Evolutionary conservation across 2,329 filamentous ascomycete genomes (phyloP).

Genomic region (Didymella segeticola): DNA sequence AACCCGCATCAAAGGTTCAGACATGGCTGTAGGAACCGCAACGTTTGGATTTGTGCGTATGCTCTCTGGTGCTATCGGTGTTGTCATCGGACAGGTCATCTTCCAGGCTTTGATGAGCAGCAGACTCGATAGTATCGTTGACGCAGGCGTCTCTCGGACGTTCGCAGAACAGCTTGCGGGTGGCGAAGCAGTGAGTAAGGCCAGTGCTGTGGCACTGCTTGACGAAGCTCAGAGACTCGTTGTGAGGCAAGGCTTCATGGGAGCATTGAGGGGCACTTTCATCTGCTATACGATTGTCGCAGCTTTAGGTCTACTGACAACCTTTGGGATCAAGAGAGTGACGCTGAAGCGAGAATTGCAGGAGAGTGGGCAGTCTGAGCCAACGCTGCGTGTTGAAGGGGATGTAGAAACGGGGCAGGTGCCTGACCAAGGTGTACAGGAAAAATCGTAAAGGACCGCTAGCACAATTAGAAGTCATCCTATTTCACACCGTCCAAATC

Average conservation of each 20-base stretch:
- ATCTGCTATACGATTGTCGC: slow-evolving; percentile 58
- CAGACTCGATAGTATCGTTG: slow-evolving; percentile 39
- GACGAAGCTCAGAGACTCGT: slow-evolving; percentile 41
- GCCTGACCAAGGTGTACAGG: no score
- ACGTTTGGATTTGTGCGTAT: slow-evolving; percentile 58
- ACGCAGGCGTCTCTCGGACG: slow-evolving; percentile 24
- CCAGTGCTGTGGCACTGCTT: slow-evolving; percentile 29
- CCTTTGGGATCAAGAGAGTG: slow-evolving; percentile 44
- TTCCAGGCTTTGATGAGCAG: slow-evolving; percentile 64
- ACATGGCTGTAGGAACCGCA: slow-evolving; percentile 60
- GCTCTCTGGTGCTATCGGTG: slow-evolving; percentile 55
- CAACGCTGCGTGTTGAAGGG: no score
- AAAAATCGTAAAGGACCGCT: no score
- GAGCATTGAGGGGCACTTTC: slow-evolving; percentile 57
- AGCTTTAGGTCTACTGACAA: slow-evolving; percentile 37
- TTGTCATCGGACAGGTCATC: slow-evolving; percentile 59
- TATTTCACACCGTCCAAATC: no score
- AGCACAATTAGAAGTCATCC: no score
- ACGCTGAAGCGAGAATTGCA: slow-evolving; percentile 24
- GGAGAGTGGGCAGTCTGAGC: neutral
- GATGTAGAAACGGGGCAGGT: neutral
- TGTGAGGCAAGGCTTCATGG: slow-evolving; percentile 52
- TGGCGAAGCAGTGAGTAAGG: slow-evolving; percentile 44
- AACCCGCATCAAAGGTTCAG: slow-evolving; percentile 60
- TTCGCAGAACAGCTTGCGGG: slow-evolving; percentile 35